Percentiles rank a stretch among this genome's conserved stretches.
Evolutionary conservation across 2,329 filamentous ascomycete genomes (phyloP).

Genomic region (Xenoacremonium recifei): DNA sequence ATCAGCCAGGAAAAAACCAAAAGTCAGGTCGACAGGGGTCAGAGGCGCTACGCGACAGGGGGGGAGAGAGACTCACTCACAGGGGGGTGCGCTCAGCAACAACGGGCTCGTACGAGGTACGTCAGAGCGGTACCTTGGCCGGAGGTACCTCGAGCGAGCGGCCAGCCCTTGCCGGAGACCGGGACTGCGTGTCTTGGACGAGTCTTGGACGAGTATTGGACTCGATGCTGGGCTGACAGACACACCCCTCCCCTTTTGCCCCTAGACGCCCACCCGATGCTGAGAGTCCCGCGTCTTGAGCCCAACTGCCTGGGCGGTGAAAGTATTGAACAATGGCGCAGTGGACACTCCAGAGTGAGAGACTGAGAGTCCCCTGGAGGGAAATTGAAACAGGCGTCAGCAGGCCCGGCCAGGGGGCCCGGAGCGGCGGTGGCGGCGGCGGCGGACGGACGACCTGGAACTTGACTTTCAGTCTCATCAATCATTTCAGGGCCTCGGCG

Average conservation of each 20-base stretch:
- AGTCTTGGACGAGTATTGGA: too few species aligned
- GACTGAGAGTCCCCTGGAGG: conserved; percentile 3
- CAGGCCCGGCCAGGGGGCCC: background rate
- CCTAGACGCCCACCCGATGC: background rate
- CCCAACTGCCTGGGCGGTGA: background rate
- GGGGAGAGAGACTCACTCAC: background rate
- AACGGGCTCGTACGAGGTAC: conserved; percentile 1
- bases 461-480: too few species aligned
- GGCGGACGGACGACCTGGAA: background rate
- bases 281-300: background rate
- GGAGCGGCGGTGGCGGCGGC: background rate
- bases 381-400: conserved; percentile 24
- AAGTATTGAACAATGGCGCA: background rate
- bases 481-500: background rate
- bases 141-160: background rate
- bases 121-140: background rate
- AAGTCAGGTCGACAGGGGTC: background rate
- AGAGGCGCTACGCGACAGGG: background rate
- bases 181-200: background rate
- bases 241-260: background rate
- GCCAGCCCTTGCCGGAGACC: background rate
- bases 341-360: background rate
- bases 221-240: too few species aligned
- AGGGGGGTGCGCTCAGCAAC: background rate
- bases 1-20: background rate